Conservation (phyloP, 31 red algal genomes). For the Porphyra umbilicalis region DNA sequence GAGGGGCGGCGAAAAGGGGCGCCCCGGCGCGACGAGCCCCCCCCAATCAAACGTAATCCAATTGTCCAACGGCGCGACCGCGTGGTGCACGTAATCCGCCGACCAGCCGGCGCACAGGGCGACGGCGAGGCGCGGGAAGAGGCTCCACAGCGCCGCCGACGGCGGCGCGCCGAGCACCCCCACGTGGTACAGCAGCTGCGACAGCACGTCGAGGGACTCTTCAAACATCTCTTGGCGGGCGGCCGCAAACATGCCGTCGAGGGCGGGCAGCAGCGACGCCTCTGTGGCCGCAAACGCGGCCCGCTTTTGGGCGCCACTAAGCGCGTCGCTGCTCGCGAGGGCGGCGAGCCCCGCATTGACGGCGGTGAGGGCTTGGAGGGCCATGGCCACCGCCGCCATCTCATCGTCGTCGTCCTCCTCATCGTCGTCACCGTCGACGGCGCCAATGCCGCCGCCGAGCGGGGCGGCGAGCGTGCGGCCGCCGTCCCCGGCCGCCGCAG, state of each 20-base stretch:
- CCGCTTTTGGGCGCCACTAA: constrained; percentile 4
- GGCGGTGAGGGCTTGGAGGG: constrained; percentile 35
- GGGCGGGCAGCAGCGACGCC: constrained; percentile 28
- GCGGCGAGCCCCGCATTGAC: constrained; percentile 30
- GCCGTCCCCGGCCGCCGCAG: background rate
- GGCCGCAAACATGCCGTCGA: constrained; percentile 60
- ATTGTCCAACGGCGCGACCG: constrained; percentile 45
- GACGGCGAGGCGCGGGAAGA: constrained; percentile 39
- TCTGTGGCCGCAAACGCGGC: constrained; percentile 30
- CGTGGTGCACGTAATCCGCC: constrained; percentile 44
- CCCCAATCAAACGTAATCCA: constrained; percentile 37
- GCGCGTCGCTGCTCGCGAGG: constrained; percentile 2
- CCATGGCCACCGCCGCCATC: constrained; percentile 36
- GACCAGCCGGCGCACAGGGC: constrained; percentile 43
- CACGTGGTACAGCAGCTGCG: constrained; percentile 35
- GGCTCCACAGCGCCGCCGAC: constrained; percentile 24
- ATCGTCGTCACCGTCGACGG: constrained; percentile 32
- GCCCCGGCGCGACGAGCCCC: constrained; percentile 12
- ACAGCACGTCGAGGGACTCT: constrained; percentile 54
- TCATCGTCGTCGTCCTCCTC: constrained; percentile 65
- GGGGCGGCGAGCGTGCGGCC: background rate
- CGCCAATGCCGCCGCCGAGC: background rate
- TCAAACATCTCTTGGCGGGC: constrained; percentile 64
- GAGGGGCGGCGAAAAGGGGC: background rate
- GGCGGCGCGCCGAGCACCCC: constrained; percentile 23